Evolutionary conservation across 1,284 basidiomycete genomes (phyloP), one percentile per base, ranked within the genome.

Genomic region (Sphaerobolus stellatus): DNA sequence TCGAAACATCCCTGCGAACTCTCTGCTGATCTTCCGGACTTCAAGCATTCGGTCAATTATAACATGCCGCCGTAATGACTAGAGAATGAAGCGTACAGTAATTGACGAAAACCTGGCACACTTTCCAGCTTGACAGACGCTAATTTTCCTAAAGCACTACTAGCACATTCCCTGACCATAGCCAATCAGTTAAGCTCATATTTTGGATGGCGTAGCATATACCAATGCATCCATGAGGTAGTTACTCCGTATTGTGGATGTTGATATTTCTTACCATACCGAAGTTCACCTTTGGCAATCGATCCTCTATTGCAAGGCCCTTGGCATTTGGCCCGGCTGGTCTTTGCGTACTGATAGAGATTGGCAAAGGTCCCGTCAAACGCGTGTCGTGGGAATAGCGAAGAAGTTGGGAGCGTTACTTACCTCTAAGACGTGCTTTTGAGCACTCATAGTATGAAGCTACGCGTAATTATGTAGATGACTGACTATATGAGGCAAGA

Each of bases 161-260:
- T 74, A 6, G 84, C 82, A 57, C 88, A 90, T 59, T 83, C 85
- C 88, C 87, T 89, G 48, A 31, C 47, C 48, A 50, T 53, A 54
- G 56, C 46, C 28, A 56, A 34, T 52, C 50, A 22, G 50, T 50
- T 56, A 38, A 57, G 48, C 16, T 9, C 14, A 27, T 25, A 43
- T 13, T 2, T 34, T 34, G 20, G 53, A 54, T 43, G 28, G 55
- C 30, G n/a, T 47, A 48, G 36, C 40, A 59, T 70, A 61, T 66
- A 88, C 88, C 88, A 90, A 62, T 90, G 87, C 36, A 80, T 72
- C 87, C 87, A 90, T 65, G 83, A 76, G 2, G 89, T 78, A 0
- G 75, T 78, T 64, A 88, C 83, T 46, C 83, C 81, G 53, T 75
- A 81, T 45, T 76, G 68, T n/a, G 65, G 71, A 9, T 64, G 62